Evolutionary conservation across 2,329 filamentous ascomycete genomes (phyloP).

Genomic region (Hortaea sp.): DNA sequence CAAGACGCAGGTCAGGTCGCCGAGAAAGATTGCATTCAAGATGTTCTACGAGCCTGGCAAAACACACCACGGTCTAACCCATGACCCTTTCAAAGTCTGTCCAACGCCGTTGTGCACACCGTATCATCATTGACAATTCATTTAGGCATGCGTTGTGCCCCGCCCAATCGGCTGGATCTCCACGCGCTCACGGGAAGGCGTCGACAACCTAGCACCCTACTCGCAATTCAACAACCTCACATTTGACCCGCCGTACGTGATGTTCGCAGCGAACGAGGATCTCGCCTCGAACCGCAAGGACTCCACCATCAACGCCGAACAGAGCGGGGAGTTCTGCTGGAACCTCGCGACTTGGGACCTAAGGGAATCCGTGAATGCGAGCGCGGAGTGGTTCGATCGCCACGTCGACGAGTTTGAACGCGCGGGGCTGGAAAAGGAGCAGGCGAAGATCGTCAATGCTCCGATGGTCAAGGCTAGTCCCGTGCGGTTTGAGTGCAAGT

Average conservation of each 20-base stretch:
- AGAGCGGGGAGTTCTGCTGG: conserved; percentile 49
- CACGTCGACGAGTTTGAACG: conserved; percentile 47
- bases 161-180: conserved; percentile 56
- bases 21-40: background rate
- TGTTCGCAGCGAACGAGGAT: conserved; percentile 52
- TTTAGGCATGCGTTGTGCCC: conserved; percentile 48
- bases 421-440: conserved; percentile 41
- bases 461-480: conserved; percentile 47
- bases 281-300: conserved; percentile 41
- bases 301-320: conserved; percentile 46
- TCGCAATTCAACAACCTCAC: conserved; percentile 54
- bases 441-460: conserved; percentile 31
- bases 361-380: conserved; percentile 46
- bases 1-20: too few species aligned
- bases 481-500: conserved; percentile 49
- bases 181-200: conserved; percentile 38
- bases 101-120: background rate
- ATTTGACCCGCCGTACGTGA: conserved; percentile 53
- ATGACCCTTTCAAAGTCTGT: conserved; percentile 46
- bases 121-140: background rate
- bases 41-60: conserved; percentile 46
- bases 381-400: conserved; percentile 40
- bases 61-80: conserved; percentile 42
- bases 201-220: conserved; percentile 50
- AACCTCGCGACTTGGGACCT: conserved; percentile 49